These are phyloP conservation scores for Beta lomatogona DNA, from an alignment of 179 eudicot species.

Conservation along the genomic window DNA sequence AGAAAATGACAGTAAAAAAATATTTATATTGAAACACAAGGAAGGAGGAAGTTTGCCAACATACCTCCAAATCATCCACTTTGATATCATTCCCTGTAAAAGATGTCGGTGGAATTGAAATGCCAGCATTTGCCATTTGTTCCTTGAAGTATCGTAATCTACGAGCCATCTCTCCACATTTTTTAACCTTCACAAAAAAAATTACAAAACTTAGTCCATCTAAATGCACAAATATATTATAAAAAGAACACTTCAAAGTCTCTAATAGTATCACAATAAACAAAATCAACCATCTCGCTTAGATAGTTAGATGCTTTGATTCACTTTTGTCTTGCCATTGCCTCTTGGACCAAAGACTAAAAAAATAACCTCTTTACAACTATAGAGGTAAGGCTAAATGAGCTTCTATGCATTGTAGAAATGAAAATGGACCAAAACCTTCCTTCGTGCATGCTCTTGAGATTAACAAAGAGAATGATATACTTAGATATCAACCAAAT, in stretches of 20 bases:
- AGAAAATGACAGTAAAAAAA: not conserved
- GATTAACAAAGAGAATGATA: not conserved
- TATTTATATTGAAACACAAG: not conserved
- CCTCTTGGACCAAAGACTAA: not conserved
- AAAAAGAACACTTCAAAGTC: not conserved
- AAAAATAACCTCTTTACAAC: not conserved
- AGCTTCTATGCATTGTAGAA: not conserved
- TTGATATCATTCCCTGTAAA: slow-evolving; percentile 38
- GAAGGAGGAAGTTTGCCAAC: not conserved
- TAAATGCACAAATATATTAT: not conserved
- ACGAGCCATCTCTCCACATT: slow-evolving; percentile 89
- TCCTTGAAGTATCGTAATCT: slow-evolving; percentile 68
- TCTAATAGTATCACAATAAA: not conserved
- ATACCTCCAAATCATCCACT: slow-evolving; percentile 82
- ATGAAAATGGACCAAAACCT: not conserved
- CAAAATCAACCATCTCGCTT: not conserved
- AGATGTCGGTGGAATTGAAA: slow-evolving; percentile 51
- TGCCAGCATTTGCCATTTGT: slow-evolving; percentile 70
- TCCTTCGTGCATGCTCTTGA: not conserved
- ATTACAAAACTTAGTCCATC: not conserved
- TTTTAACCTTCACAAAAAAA: slow-evolving; percentile 55
- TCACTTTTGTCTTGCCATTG: not conserved
- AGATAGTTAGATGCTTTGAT: too few species aligned
- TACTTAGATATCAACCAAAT: not conserved
- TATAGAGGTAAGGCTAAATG: not conserved